Percentiles rank a stretch among this genome's conserved stretches.
Evolutionary conservation across 2,329 filamentous ascomycete genomes (phyloP).

Genomic region (Exophiala lecanii-corni): DNA sequence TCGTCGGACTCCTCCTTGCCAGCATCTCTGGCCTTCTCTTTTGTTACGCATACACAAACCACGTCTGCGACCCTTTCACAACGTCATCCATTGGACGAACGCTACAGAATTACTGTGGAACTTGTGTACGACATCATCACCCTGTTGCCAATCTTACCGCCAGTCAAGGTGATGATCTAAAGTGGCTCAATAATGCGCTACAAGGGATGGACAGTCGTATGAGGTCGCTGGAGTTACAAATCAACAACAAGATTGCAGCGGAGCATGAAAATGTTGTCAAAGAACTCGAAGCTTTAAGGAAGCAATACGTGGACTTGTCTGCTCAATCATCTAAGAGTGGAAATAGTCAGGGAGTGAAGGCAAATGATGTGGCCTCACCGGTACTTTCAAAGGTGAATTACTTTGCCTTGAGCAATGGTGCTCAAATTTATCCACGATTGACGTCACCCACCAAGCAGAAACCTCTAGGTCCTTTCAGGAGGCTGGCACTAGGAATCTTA

Average conservation of each 20-base stretch:
- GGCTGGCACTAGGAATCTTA: conserved; percentile 22
- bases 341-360: background rate
- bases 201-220: conserved; percentile 22
- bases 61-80: conserved; percentile 19
- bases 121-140: conserved; percentile 11
- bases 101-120: conserved; percentile 23
- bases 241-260: conserved; percentile 19
- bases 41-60: conserved; percentile 19
- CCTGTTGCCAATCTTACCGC: conserved; percentile 15
- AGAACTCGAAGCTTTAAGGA: conserved; percentile 16
- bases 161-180: conserved; percentile 14
- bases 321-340: conserved; percentile 12
- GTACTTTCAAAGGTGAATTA: conserved; percentile 59
- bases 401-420: conserved; percentile 63
- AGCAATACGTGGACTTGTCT: conserved; percentile 20
- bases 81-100: conserved; percentile 15
- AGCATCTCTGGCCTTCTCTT: conserved; percentile 13
- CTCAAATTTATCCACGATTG: conserved; percentile 54
- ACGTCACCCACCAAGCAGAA: conserved; percentile 55
- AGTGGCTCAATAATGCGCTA: conserved; percentile 16
- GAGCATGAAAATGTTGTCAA: conserved; percentile 12
- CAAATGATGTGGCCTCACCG: conserved; percentile 20
- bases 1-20: conserved; percentile 12
- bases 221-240: conserved; percentile 15
- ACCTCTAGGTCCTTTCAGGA: conserved; percentile 23